These are phyloP conservation scores for Auriscalpium orientale DNA, from an alignment of 768 basidiomycete genomes.

Conservation along the genomic window DNA sequence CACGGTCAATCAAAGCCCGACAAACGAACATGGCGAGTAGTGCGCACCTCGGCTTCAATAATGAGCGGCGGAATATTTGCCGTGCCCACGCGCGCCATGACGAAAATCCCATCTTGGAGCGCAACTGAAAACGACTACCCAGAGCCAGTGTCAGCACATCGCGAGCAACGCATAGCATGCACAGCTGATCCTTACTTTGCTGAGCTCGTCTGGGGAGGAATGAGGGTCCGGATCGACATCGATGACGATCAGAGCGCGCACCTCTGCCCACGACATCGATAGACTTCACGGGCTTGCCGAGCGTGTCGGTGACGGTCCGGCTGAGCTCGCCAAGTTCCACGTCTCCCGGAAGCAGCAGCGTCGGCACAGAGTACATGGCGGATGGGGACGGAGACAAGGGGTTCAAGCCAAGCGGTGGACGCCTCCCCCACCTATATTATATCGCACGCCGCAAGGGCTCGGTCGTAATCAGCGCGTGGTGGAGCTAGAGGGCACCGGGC, in stretches of 20 bases:
- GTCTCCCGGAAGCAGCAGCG: constrained; percentile 5
- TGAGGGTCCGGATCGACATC: background rate
- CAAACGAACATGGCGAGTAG: background rate
- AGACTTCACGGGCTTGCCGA: constrained; percentile 11
- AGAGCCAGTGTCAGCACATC: background rate
- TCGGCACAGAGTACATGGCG: constrained; percentile 5
- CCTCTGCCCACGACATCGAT: constrained; percentile 20
- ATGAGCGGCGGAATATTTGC: constrained; percentile 9
- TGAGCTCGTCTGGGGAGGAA: constrained; percentile 1
- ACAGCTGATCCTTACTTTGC: constrained; percentile 3
- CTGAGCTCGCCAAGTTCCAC: constrained; percentile 16
- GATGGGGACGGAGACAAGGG: too few species aligned
- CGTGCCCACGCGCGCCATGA: constrained; percentile 16
- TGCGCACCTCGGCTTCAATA: constrained; percentile 16
- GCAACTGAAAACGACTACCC: constrained; percentile 18
- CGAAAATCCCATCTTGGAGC: constrained; percentile 14
- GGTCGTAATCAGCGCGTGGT: background rate
- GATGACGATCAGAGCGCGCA: background rate
- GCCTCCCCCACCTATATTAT: too few species aligned
- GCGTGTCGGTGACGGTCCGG: constrained; percentile 10
- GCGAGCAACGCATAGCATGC: constrained; percentile 1
- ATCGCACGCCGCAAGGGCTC: background rate
- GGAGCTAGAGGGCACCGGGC: background rate
- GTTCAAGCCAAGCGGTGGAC: background rate
- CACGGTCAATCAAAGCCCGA: background rate